phyloP scores from a whole-genome alignment of 202 grass and related monocot species.

The Hordeum pubiflorum region DNA sequence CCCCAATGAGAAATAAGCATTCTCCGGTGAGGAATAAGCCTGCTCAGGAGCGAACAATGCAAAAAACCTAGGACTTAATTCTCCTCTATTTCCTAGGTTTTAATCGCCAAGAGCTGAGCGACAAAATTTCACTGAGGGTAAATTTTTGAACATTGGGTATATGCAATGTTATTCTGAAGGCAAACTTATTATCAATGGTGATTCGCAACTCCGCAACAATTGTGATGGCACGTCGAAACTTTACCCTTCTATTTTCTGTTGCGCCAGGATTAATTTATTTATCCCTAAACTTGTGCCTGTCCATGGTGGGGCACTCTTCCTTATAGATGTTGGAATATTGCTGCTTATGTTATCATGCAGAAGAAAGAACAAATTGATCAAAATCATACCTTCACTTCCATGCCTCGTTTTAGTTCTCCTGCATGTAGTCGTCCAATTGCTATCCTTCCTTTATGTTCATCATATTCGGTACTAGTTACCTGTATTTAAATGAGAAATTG shows the following conservation, averaged over 20 bases:
- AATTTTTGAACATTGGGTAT: neutral
- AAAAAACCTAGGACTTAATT: no score
- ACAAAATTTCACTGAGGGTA: neutral
- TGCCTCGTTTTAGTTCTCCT: conserved; percentile 67
- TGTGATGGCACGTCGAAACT: neutral
- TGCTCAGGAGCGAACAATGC: no score
- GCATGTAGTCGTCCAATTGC: conserved; percentile 92
- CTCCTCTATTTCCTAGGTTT: no score
- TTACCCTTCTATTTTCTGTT: neutral
- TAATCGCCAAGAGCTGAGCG: no score
- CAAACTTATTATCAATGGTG: neutral
- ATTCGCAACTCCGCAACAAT: neutral
- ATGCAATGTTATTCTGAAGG: neutral
- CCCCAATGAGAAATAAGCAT: neutral
- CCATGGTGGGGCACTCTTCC: neutral
- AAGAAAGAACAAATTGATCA: conserved; percentile 20
- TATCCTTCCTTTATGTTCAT: conserved; percentile 99
- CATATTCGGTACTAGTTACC: conserved; percentile 94
- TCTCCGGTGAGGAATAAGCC: neutral
- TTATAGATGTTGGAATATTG: neutral
- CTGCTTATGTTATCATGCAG: neutral
- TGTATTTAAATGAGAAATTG: conserved; percentile 31
- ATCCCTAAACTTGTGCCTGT: conserved; percentile 1
- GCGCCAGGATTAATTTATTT: neutral
- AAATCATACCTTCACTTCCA: conserved; percentile 82